A percentile compares a stretch with the other conserved stretches of the same genome.
Conservation (phyloP, 2,329 filamentous ascomycete species). For the Fusarium floridanum region DNA sequence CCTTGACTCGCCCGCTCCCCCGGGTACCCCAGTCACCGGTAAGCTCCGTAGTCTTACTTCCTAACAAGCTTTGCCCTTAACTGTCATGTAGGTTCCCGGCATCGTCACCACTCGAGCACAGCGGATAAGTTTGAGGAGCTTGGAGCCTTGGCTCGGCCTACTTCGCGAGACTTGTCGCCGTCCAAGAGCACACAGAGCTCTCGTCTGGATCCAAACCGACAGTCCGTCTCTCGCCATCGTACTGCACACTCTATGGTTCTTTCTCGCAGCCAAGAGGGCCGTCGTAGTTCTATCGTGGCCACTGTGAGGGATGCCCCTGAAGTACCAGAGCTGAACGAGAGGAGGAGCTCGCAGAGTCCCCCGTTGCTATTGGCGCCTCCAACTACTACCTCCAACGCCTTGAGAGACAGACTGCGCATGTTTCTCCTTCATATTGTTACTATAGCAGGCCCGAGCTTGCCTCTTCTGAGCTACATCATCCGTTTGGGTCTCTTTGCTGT, state of each 20-base stretch:
- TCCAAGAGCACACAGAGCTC: conserved; percentile 15
- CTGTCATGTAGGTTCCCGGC: conserved; percentile 46
- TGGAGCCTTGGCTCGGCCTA: conserved; percentile 27
- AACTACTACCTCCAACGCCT: conserved; percentile 49
- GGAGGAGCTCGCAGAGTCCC: conserved; percentile 45
- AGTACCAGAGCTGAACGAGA: conserved; percentile 26
- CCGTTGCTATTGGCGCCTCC: conserved; percentile 66
- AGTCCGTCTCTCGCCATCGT: conserved; percentile 34
- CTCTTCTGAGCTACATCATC: conserved; percentile 50
- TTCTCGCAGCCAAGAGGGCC: conserved; percentile 57
- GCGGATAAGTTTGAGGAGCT: conserved; percentile 47
- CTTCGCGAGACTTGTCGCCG: conserved; percentile 37
- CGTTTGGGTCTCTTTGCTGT: conserved; percentile 74
- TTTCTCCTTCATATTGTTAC: conserved; percentile 49
- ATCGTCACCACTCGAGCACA: conserved; percentile 40
- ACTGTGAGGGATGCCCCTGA: conserved; percentile 31
- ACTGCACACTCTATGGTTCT: conserved; percentile 53
- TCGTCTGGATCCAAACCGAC: conserved; percentile 27
- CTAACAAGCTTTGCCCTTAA: conserved; percentile 49
- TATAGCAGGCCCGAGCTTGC: conserved; percentile 47
- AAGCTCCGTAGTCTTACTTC: conserved; percentile 25
- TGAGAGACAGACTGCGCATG: conserved; percentile 53
- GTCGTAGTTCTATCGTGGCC: conserved; percentile 31
- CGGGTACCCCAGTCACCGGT: conserved; percentile 64
- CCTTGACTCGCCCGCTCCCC: conserved; percentile 65